Base-by-base conservation (phyloP, 2,329 filamentous ascomycete genomes). In the Akanthomyces lecanii region DNA sequence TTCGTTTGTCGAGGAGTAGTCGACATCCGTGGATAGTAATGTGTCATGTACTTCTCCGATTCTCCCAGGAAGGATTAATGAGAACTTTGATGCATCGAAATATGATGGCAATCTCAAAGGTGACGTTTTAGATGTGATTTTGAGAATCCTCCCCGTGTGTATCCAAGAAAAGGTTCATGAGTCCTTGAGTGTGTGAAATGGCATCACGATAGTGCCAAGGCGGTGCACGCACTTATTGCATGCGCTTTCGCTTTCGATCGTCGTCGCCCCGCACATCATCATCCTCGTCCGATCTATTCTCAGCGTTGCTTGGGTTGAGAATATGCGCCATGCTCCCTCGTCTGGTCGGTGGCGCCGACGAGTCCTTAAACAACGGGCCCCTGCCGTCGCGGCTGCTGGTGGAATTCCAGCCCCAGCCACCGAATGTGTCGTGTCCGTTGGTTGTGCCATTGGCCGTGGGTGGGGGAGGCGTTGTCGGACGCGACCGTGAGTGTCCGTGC, bases 281-380 rank as follows among this genome's bases (percentile, higher is more conserved):
- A 62, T 85, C 83, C 63, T 85, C 83, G 33, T 84, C 81, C 6
- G 82, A 80, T 44, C 81, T 76, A 71, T 85, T 83, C 6, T 77
- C 78, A 23, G 81, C 84, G 59, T 84, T 82, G 28, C 82, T 83
- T 0, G 83, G 83, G 68, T 86, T 86, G n/a, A 86, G 75, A 21
- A 86, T 86, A 65, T 86, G 84, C 0, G 84, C 84, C 83, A 86
- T 86, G 72, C 84, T 86, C 28, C 84, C 83, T 56, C 84, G 74
- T 52, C 84, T 75, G 0, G 84, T 86, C 0, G 82, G 81, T 2
- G 84, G 84, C 0, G 77, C 82, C 1, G 84, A 86, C 64, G 80
- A 79, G 66, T 86, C 84, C 65, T 79, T 82, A 52, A 85, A 70
- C 4, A 77, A 72, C 10, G 85, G 74, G 23, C 79, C 81, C 69